A percentile compares a stretch with the other conserved stretches of the same genome.
These are phyloP conservation scores for Cicer yamashitae DNA, from an alignment of 306 rosid species.

Conservation along the genomic window DNA sequence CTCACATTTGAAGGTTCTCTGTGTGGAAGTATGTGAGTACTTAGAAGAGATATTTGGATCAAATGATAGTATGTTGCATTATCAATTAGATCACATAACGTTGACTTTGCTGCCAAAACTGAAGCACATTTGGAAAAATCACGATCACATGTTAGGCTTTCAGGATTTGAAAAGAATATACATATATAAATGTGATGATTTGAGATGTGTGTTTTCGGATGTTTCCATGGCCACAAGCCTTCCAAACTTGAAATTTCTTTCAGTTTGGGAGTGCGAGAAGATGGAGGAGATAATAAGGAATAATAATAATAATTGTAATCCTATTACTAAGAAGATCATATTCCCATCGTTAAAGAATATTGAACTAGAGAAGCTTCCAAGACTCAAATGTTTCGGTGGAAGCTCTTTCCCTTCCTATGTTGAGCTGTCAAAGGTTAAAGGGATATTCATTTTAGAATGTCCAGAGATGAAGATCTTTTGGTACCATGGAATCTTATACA, in stretches of 20 bases:
- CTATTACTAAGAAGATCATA: not conserved
- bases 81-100: rapidly evolving
- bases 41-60: slow-evolving; percentile 32
- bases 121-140: slow-evolving; percentile 10
- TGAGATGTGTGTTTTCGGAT: slow-evolving; percentile 25
- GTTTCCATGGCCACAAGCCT: not conserved
- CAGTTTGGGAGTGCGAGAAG: not conserved
- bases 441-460: not conserved
- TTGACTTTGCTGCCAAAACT: not conserved
- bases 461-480: slow-evolving; percentile 17
- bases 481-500: not conserved
- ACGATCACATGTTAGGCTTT: not conserved
- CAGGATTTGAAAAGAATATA: rapidly evolving
- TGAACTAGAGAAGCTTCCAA: not conserved
- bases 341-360: not conserved
- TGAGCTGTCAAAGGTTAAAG: not conserved
- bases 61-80: not conserved
- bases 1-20: not conserved
- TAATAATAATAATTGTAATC: not conserved
- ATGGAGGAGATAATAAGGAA: slow-evolving; percentile 2
- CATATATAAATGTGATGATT: not conserved
- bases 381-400: not conserved
- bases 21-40: not conserved
- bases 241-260: rapidly evolving
- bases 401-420: too few species aligned